Base-by-base conservation (phyloP, 2,329 filamentous ascomycete genomes). In the Dichotomopilus funicola region DNA sequence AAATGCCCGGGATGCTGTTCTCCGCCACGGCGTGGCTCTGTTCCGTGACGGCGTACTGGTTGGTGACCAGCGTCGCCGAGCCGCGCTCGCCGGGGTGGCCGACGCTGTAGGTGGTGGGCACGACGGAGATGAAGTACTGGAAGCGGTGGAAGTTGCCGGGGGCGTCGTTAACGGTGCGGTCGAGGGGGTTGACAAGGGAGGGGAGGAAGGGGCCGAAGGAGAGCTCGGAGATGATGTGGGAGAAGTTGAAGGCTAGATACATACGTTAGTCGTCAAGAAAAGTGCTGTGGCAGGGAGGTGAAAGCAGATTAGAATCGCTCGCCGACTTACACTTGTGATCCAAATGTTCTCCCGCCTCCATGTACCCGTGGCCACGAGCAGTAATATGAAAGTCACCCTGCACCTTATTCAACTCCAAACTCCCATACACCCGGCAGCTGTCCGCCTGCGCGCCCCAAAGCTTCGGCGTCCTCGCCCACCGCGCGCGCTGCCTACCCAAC, bases 311-410 rank as follows among this genome's bases (percentile, higher is more conserved):
- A 12, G 27, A 27, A 10, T 27, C 19, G 19, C 19, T 27, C 19
- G 27, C 9, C 35, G 40, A 76, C 85, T 72, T 78, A 94, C 90
- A 71, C 42, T 70, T 76, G 70, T 97, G 92, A 65, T 95, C 88
- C 61, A 97, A 74, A 75, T 97, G 91, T 41, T 75, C 76, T 41
- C 86, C 88, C 62, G 83, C 78, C 68, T 91, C 90, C 71, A 83
- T 81, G 72, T 99, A 99, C n/a, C 94, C 94, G 71, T 97, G 92
- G 0, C 94, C 94, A 59, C 91, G 77, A 3, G 94, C 94, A 1
- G 94, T 99, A 66, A 99, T 94, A 70, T 99, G 94, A 68, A 99
- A 97, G 71, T 99, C 92, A 4, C 92, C 94, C 72, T 96, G 92
- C 45, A 99, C 94, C 74, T 95, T 95, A 72, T 99, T 99, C 63